Evolutionary conservation across 139 green algal genomes (phyloP), one percentile per base, ranked within the genome.

Genomic region (Chlorella sp.): DNA sequence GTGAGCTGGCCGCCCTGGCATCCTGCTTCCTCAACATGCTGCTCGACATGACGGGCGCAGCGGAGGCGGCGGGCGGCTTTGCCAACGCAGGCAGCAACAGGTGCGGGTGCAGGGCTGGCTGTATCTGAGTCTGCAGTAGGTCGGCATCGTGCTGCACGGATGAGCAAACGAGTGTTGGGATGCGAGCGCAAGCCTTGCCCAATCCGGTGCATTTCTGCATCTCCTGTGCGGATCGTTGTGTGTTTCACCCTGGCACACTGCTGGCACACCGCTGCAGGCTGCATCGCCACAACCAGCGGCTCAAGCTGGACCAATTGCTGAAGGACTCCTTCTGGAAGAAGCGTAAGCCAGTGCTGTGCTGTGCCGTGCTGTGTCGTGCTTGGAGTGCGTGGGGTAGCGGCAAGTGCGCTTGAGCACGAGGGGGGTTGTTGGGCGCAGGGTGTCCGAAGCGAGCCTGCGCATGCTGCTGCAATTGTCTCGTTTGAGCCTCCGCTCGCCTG

Each of bases 21-120:
- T 61, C 90, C 32, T 28, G 32, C 40, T 42, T 94, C 22, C 82
- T 94, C 39, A 80, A 83, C 81, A 37, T 90, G 68, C 68, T 92
- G 77, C 89, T 94, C 16, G 82, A 88, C 75, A 37, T 92, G 79
- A 93, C 91, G 81, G 90, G 89, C 34, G 39, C 86, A 34, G 85
- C 85, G 60, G 91, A 94, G 82, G 85, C 57, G 18, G 79, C 85
- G 18, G 86, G 86, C 28, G 71, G 37, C 26, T 94, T 94, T 73
- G n/a, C 82, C 48, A 71, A n/a, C 57, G 89, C 86, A 16, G 61
- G 32, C 24, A 18, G 24, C 26, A 32, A 77, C n/a, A 34, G 90
- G 22, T 40, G 78, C 39, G 78, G 4, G 9, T 1, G 76, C 11
- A 36, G 14, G 64, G 21, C 64, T 18, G 64, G n/a, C n/a, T 26